Conservation (phyloP, 2,329 filamentous ascomycete genomes). For the Colletotrichum ledebouriae region DNA sequence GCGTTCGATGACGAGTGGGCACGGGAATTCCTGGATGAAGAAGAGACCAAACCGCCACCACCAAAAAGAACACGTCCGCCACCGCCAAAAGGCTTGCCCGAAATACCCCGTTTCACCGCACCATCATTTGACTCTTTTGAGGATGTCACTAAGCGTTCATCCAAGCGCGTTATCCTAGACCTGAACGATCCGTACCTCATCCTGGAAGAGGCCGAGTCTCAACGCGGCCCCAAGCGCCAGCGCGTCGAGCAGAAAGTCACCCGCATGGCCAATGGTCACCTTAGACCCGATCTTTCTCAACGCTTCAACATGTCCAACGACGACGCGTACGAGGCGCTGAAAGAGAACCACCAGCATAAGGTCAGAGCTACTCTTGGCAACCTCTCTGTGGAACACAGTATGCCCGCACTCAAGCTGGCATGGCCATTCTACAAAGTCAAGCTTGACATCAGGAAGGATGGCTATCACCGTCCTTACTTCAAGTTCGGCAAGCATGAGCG, state of each 20-base stretch:
- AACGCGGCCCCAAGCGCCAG: conserved; percentile 72
- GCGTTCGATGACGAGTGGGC: conserved; percentile 72
- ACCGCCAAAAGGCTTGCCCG: conserved; percentile 70
- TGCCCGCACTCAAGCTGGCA: conserved; percentile 90
- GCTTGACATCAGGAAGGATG: conserved; percentile 78
- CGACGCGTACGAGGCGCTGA: conserved; percentile 93
- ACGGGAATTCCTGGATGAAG: conserved; percentile 68
- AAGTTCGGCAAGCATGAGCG: conserved; percentile 77
- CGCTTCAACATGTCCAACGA: conserved; percentile 98
- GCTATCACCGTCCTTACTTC: conserved; percentile 86
- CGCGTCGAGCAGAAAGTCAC: conserved; percentile 70
- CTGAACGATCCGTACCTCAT: conserved; percentile 90
- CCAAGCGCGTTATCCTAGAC: conserved; percentile 85
- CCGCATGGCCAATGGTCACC: conserved; percentile 76
- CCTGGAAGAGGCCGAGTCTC: conserved; percentile 80
- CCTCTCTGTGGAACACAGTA: conserved; percentile 92
- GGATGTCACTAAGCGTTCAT: conserved; percentile 76
- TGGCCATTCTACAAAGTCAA: conserved; percentile 97
- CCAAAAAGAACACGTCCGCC: conserved; percentile 78
- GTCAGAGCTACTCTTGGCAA: conserved; percentile 93
- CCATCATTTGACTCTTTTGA: conserved; percentile 87
- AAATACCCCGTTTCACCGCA: conserved; percentile 70
- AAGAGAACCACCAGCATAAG: conserved; percentile 97
- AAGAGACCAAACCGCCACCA: conserved; percentile 58
- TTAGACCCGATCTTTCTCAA: conserved; percentile 79